Base-by-base conservation (phyloP, 2,329 filamentous ascomycete genomes). In the Cladosporium sp. region DNA sequence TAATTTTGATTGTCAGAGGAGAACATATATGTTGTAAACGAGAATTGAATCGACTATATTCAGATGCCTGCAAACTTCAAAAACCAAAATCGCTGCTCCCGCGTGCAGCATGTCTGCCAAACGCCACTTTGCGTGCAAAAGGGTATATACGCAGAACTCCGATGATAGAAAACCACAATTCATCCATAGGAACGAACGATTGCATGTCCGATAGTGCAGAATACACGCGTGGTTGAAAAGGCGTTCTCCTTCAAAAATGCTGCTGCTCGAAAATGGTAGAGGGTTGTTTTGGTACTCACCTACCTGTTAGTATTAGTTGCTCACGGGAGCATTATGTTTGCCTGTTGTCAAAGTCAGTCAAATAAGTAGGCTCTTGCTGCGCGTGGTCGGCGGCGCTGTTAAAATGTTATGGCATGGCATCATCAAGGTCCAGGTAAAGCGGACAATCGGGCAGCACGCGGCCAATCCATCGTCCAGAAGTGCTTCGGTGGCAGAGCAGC, bases 71-170 rank as follows among this genome's bases (percentile, higher is more conserved):
- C 25, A 48, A 48, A 48, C n/a, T 25, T 20, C 13, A 4, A 22
- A 35, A 32, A 48, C 25, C 45, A 12, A 28, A 35, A 19, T 9
- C 15, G 25, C 45, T 35, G 24, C 17, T 22, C 25, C 42, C 28
- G 13, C 24, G 45, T 25, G 28, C 25, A n/a, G 19, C 20, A n/a
- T 13, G n/a, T 48, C 8, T 35, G 25, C 10, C 28, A 48, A 48
- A 48, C 45, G 45, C 45, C 28, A 2, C 19, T 15, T 19, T 48
- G 45, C 45, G 25, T 19, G 36, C 28, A 32, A 35, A n/a, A 32
- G 45, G 45, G 45, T 48, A 48, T 48, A 48, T 48, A 19, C 45
- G 45, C 45, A 48, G 22, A 48, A 48, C 45, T 48, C 45, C 28
- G 35, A 48, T 34, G 20, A 48, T 15, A 32, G 35, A 17, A 48